Evolutionary conservation across 1,284 basidiomycete species (phyloP).

Genomic region (Malassezia sp.): DNA sequence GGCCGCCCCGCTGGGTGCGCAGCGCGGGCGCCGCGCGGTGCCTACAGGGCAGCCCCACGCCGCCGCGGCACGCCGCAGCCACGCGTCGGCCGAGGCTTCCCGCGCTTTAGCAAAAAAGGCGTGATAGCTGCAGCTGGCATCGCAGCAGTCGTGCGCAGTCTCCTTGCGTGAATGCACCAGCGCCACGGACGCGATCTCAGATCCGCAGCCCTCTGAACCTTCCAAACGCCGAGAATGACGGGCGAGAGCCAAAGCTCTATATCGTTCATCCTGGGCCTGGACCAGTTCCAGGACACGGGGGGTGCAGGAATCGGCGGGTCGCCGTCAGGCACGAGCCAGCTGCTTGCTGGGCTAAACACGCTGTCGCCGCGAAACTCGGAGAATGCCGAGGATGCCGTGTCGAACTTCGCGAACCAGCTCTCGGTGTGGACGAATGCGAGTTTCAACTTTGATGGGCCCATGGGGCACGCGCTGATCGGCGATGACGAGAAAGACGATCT

Average conservation of each 20-base stretch:
- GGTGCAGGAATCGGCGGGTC: background rate
- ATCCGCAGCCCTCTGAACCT: too few species aligned
- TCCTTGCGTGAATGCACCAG: too few species aligned
- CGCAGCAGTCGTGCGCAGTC: too few species aligned
- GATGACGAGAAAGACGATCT: conserved; percentile 43
- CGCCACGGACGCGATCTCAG: too few species aligned
- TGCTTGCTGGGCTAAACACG: conserved; percentile 7
- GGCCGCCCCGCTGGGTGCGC: too few species aligned
- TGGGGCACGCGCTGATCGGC: conserved; percentile 41
- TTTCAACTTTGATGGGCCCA: conserved; percentile 45
- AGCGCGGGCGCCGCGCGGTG: too few species aligned
- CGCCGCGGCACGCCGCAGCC: too few species aligned
- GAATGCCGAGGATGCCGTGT: conserved; percentile 2
- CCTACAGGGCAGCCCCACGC: too few species aligned
- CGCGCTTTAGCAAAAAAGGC: too few species aligned
- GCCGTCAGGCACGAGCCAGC: background rate
- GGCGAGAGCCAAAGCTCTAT: conserved; percentile 30
- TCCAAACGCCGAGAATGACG: too few species aligned
- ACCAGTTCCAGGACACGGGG: conserved; percentile 24
- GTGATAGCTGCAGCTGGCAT: too few species aligned
- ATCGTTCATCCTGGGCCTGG: conserved; percentile 38
- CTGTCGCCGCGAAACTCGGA: background rate
- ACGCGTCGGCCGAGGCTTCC: too few species aligned
- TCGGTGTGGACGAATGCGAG: conserved; percentile 46
- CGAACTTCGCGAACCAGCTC: conserved; percentile 43